Evolutionary conservation across 768 basidiomycete species (phyloP), one percentile per base, ranked within the genome.

Genomic region (Russula foetens): DNA sequence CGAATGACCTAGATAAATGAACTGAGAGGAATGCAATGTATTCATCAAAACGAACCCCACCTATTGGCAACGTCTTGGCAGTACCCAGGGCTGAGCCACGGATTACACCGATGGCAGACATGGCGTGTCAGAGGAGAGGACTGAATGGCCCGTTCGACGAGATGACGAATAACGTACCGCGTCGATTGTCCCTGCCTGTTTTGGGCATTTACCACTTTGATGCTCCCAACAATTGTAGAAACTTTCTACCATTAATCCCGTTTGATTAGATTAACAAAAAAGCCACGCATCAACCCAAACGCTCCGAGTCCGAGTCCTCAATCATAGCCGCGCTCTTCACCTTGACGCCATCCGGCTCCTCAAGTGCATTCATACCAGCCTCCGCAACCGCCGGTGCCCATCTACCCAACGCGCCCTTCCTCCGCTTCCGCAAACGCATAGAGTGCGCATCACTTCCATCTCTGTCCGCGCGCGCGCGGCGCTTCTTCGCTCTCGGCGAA

Each of bases 311-410:
- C 9, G 63, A 63, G 28, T 60, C 49, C 23, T 60, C 62, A 2
- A 64, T 41, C 23, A 61, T 33, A 28, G 43, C 60, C 51, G 63
- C 60, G n/a, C 63, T 64, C 45, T 64, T 57, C 33, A 64, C 50
- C 17, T 23, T 51, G 31, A 60, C 28, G 2, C 62, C 62, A n/a
- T 63, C 62, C 24, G 62, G 57, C n/a, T n/a, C n/a, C n/a, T n/a
- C n/a, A n/a, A n/a, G n/a, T n/a, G n/a, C n/a, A n/a, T n/a, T n/a
- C n/a, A n/a, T 33, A 5, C 31, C 31, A 33, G 23, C 33, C 24
- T 19, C n/a, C 8, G 9, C 50, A 3, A 17, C 29, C 23, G 12
- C 17, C 6, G 26, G 6, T 50, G n/a, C 31, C 59, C n/a, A 24
- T 23, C 35, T 43, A 5, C 28, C 24, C 21, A 8, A 38, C 59